These are phyloP conservation scores for Scleroderma citrinum DNA, from an alignment of 768 basidiomycete species.

Conservation along the genomic window DNA sequence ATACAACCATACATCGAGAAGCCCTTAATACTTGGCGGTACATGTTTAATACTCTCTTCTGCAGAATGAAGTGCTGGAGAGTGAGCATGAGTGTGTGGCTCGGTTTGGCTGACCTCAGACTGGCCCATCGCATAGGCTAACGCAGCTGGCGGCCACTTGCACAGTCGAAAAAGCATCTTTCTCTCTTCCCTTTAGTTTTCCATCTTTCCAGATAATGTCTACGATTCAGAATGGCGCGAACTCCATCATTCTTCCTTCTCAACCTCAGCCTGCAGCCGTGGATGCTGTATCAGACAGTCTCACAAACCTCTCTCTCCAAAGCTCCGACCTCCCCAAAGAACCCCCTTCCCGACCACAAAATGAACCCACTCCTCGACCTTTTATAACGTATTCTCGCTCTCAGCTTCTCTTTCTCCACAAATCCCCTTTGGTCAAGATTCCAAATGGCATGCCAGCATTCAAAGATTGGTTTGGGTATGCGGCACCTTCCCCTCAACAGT, in stretches of 20 bases:
- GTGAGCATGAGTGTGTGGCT: slow-evolving; percentile 28
- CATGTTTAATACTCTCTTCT: slow-evolving; percentile 50
- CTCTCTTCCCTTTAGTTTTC: slow-evolving; percentile 1
- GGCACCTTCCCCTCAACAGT: slow-evolving; percentile 9
- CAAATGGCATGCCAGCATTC: slow-evolving; percentile 71
- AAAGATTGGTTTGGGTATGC: slow-evolving; percentile 88
- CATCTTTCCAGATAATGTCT: slow-evolving; percentile 28
- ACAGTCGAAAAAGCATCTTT: neutral
- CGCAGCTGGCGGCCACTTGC: neutral
- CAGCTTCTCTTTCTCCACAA: slow-evolving; percentile 63
- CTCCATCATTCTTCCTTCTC: neutral
- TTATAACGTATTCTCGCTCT: slow-evolving; percentile 62
- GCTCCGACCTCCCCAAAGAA: slow-evolving; percentile 6
- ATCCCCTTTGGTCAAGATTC: slow-evolving; percentile 70
- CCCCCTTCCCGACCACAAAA: slow-evolving; percentile 20
- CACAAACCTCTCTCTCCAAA: slow-evolving; percentile 28
- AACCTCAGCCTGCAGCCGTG: slow-evolving; percentile 14
- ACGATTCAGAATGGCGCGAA: slow-evolving; percentile 16
- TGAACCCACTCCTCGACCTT: slow-evolving; percentile 30
- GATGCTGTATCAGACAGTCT: slow-evolving; percentile 27
- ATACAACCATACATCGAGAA: slow-evolving; percentile 45
- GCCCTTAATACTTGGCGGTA: slow-evolving; percentile 69
- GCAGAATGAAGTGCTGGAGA: slow-evolving; percentile 73
- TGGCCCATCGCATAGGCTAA: neutral
- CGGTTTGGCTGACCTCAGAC: neutral